A percentile compares a stretch with the other conserved stretches of the same genome.
Evolutionary conservation across 164 flowering plant genomes (phyloP).

Genomic region (Saururus chinensis): DNA sequence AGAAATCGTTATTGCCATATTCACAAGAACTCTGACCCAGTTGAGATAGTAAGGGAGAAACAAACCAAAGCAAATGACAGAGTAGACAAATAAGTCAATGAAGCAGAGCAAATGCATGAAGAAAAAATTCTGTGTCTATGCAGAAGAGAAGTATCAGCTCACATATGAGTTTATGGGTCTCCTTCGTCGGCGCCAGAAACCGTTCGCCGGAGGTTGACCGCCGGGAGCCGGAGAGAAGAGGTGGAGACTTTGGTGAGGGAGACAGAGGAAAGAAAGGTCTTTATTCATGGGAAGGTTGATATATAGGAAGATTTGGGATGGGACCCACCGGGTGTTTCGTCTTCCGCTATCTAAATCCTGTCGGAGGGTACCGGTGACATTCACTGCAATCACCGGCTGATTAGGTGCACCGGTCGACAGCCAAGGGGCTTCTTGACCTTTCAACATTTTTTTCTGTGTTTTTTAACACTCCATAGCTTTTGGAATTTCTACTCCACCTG

Average conservation of each 20-base stretch:
- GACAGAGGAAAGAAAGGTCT: neutral
- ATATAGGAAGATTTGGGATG: neutral
- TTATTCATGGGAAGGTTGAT: neutral
- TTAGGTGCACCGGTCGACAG: neutral
- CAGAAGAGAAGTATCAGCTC: too few species aligned
- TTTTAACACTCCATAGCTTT: neutral
- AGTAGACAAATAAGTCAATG: too few species aligned
- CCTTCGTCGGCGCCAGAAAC: neutral
- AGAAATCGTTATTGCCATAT: too few species aligned
- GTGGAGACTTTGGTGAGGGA: neutral
- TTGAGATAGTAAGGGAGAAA: too few species aligned
- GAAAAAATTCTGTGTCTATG: too few species aligned
- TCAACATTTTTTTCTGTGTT: neutral
- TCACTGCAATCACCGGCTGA: neutral
- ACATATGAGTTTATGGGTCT: neutral
- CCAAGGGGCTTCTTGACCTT: neutral
- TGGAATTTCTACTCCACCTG: neutral
- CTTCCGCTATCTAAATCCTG: too few species aligned
- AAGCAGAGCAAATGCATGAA: too few species aligned
- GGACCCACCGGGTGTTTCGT: neutral
- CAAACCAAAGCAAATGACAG: too few species aligned
- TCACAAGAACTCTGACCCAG: too few species aligned
- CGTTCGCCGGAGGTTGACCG: neutral
- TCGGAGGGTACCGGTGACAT: neutral
- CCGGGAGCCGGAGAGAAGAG: neutral